phyloP scores from a whole-genome alignment of 2,329 filamentous ascomycete genomes.

The Sclerotinia borealis region DNA sequence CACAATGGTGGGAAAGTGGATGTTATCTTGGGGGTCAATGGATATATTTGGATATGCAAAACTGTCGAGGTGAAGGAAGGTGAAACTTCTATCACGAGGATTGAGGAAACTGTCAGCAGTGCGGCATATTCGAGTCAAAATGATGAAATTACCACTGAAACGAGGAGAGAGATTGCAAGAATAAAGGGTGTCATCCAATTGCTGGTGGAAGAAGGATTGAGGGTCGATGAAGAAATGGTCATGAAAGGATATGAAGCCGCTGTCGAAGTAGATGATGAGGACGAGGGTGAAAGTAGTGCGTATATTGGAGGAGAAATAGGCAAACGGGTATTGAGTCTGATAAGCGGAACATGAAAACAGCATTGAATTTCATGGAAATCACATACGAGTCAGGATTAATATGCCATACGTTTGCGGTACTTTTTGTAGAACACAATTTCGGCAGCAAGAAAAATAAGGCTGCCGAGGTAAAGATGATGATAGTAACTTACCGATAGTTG shows the following conservation, averaged over 20 bases:
- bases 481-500: neutral
- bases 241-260: slow-evolving; percentile 76
- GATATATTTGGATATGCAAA: slow-evolving; percentile 92
- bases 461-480: neutral
- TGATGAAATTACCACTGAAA: slow-evolving; percentile 69
- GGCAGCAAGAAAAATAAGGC: too few relatives aligned
- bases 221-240: slow-evolving; percentile 87
- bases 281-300: slow-evolving; percentile 49
- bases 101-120: slow-evolving; percentile 81
- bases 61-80: slow-evolving; percentile 58
- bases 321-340: slow-evolving; percentile 30
- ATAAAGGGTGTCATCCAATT: slow-evolving; percentile 76
- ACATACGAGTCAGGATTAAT: neutral
- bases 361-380: neutral
- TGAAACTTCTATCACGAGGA: slow-evolving; percentile 60
- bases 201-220: slow-evolving; percentile 72
- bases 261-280: slow-evolving; percentile 62
- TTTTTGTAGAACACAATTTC: neutral
- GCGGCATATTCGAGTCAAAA: slow-evolving; percentile 95
- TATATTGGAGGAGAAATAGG: slow-evolving; percentile 47
- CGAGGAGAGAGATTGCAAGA: slow-evolving; percentile 81
- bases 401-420: neutral
- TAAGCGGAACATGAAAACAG: slow-evolving; percentile 23
- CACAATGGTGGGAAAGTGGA: slow-evolving; percentile 63
- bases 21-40: slow-evolving; percentile 88